A percentile compares a stretch with the other conserved stretches of the same genome.
phyloP scores from a whole-genome alignment of 352 stramenopile genomes.

The Phytophthora fragariaefolia region DNA sequence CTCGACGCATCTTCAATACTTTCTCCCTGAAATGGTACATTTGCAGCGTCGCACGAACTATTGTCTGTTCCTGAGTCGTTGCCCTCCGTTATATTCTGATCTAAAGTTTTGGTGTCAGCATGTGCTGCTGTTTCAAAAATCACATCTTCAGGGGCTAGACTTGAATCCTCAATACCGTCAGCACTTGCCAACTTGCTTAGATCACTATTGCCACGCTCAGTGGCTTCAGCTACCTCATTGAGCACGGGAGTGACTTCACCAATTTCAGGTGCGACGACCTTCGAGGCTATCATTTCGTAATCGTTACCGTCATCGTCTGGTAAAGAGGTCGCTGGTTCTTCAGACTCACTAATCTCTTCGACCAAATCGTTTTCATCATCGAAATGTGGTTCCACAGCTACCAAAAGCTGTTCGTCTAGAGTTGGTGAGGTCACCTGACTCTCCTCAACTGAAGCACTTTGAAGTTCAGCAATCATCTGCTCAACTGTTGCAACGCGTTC shows the following conservation, averaged over 20 bases:
- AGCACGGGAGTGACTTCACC: not conserved
- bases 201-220: not conserved
- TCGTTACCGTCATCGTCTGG: not conserved
- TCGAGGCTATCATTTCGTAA: not conserved
- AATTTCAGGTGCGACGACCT: not conserved
- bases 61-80: not conserved
- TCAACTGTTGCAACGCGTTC: conserved; percentile 31
- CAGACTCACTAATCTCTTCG: conserved; percentile 11
- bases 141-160: too few relatives aligned
- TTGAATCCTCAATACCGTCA: too few relatives aligned
- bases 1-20: not conserved
- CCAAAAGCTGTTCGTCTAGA: not conserved
- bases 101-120: not conserved
- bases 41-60: not conserved
- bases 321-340: not conserved
- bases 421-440: not conserved
- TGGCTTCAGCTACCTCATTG: not conserved
- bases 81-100: not conserved
- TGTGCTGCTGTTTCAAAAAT: too few relatives aligned
- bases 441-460: not conserved
- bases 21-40: not conserved
- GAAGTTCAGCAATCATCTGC: conserved; percentile 31
- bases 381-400: not conserved
- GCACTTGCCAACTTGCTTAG: too few relatives aligned
- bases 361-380: not conserved